Conservation (phyloP, 345 rosid genomes). For the Murraya paniculata region DNA sequence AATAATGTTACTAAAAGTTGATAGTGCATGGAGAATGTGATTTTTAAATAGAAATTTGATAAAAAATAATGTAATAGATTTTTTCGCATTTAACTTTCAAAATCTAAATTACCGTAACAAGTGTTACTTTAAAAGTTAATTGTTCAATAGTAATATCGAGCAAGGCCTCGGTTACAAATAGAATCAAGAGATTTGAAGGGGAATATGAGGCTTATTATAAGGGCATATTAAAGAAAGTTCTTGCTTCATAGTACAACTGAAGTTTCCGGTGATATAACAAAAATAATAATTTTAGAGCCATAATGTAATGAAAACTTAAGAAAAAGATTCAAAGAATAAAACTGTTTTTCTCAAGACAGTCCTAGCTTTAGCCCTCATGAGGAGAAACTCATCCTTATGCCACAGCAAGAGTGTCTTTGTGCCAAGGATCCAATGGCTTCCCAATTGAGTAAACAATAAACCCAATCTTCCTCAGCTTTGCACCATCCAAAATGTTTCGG, state of each 20-base stretch:
- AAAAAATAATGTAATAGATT: no score
- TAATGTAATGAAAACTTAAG: background rate
- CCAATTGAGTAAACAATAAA: conserved; percentile 62
- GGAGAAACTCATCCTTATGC: conserved; percentile 10
- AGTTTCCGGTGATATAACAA: background rate
- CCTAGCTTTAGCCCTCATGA: background rate
- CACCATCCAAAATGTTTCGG: conserved; percentile 51
- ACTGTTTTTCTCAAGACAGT: background rate
- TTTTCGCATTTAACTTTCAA: no score
- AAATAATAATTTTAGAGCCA: background rate
- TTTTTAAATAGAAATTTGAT: no score
- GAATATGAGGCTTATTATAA: background rate
- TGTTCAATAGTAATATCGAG: no score
- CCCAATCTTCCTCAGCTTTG: conserved; percentile 68
- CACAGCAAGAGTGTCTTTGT: conserved; percentile 25
- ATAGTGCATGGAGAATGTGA: no score
- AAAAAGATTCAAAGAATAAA: background rate
- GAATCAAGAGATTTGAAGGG: background rate
- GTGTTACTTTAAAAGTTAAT: no score
- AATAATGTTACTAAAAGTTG: no score
- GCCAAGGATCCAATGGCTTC: conserved; percentile 38
- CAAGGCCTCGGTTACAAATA: no score
- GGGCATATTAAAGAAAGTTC: no score
- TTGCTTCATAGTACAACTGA: background rate
- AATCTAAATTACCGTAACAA: no score